Evolutionary conservation across 2,329 filamentous ascomycete genomes (phyloP).

Genomic region (Neocucurbitaria cava): DNA sequence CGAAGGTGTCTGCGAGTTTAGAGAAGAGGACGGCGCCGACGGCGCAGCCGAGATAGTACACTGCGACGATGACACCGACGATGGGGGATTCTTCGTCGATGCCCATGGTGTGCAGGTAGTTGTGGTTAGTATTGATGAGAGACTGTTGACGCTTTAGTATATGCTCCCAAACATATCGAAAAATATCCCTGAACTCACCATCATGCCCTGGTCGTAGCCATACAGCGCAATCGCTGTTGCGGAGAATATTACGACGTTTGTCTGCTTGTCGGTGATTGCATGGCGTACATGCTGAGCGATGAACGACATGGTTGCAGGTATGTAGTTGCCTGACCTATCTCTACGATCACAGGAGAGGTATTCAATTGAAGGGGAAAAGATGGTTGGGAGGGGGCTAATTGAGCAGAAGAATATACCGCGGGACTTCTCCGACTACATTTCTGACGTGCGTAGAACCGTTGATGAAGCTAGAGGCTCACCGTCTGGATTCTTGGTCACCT

Average conservation of each 20-base stretch:
- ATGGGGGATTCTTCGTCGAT: slow-evolving; percentile 59
- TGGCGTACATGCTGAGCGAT: slow-evolving; percentile 23
- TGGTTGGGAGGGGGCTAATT: background rate
- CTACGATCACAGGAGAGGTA: too few species aligned
- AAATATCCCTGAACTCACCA: too few species aligned
- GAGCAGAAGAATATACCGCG: background rate
- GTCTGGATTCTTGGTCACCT: slow-evolving; percentile 20
- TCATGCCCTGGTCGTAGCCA: slow-evolving; percentile 60
- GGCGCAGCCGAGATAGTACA: slow-evolving; percentile 69
- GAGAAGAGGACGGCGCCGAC: slow-evolving; percentile 64
- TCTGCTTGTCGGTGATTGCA: slow-evolving; percentile 47
- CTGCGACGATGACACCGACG: slow-evolving; percentile 66
- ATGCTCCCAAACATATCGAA: too few species aligned
- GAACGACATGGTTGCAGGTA: slow-evolving; percentile 23
- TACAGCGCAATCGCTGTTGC: slow-evolving; percentile 63
- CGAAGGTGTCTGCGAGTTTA: slow-evolving; percentile 60
- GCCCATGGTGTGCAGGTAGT: slow-evolving; percentile 66
- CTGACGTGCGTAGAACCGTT: background rate
- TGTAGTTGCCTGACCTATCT: background rate
- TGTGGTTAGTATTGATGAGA: slow-evolving; percentile 61
- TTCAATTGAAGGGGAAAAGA: too few species aligned
- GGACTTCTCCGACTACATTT: background rate
- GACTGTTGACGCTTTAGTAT: too few species aligned
- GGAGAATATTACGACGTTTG: slow-evolving; percentile 61
- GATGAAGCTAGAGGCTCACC: slow-evolving; percentile 4